phyloP scores from a whole-genome alignment of 2,329 filamentous ascomycete species.

The Aspergillaceae sp. region DNA sequence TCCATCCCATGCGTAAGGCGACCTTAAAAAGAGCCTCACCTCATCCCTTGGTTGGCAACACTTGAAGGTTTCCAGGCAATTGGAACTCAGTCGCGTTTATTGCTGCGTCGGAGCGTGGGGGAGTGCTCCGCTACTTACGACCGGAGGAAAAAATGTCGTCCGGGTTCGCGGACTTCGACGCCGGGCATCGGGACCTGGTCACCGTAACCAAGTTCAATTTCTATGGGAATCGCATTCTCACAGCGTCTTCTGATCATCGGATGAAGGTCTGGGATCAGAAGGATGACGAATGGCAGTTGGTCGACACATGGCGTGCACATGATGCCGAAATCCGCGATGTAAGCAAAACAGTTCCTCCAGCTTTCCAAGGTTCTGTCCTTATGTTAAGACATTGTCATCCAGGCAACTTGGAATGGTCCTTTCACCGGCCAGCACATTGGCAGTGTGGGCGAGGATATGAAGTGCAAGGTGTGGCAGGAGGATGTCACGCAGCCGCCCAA shows the following conservation, averaged over 20 bases:
- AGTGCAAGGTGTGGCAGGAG: conserved; percentile 88
- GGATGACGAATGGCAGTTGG: conserved; percentile 67
- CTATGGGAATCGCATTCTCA: conserved; percentile 85
- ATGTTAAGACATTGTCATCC: conserved; percentile 5
- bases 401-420: conserved; percentile 90
- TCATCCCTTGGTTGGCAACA: too few relatives aligned
- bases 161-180: conserved; percentile 36
- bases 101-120: background rate
- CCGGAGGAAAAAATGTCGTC: conserved; percentile 22
- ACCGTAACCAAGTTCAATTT: conserved; percentile 83
- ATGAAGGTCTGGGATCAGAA: conserved; percentile 80
- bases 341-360: conserved; percentile 22
- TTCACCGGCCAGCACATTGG: conserved; percentile 82
- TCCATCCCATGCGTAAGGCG: background rate
- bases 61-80: too few relatives aligned
- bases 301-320: conserved; percentile 84
- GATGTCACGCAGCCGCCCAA: conserved; percentile 68
- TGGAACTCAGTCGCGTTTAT: background rate
- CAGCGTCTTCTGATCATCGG: conserved; percentile 83
- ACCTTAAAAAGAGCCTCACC: too few relatives aligned
- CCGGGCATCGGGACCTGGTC: conserved; percentile 55
- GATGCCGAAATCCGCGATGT: conserved; percentile 85
- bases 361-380: background rate
- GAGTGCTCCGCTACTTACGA: conserved; percentile 10
- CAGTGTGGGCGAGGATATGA: conserved; percentile 80